Evolutionary conservation across 495 filamentous ascomycete species (phyloP), one percentile per base, ranked within the genome.

Genomic region (Hypoxylon intermedium): DNA sequence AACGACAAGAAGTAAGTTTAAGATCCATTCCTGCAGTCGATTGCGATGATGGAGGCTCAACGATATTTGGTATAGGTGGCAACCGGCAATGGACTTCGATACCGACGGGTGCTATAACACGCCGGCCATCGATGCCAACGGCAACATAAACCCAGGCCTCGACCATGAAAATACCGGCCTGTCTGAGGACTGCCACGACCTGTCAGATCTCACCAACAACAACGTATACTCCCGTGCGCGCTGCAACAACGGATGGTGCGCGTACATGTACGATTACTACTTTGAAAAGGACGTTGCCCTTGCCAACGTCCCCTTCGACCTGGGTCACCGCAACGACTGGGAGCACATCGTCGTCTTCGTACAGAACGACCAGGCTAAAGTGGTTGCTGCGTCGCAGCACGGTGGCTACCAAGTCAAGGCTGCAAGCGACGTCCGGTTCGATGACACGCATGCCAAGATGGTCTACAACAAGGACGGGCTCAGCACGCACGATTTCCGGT

Each of bases 31-130:
- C 20, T 16, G n/a, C 23, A 42, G 12, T 38, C 15, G 40, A 46
- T 9, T 2, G 42, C 40, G 30, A 36, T 19, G 6, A 21, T 26
- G 13, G 37, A 48, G 11, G 11, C 53, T 45, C 7, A 53, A 30
- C 47, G 5, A 15, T 52, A 23, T n/a, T n/a, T n/a, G n/a, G n/a
- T 45, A 45, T 36, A 68, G 69, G 18, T 79, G 67, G 60, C 77
- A 79, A 53, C 77, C 77, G 6, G 64, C 71, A 1, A 69, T 79
- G 55, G 77, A 79, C 60, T 79, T 77, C 49, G 77, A 79, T 60
- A 75, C 68, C 1, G 77, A 79, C 43, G 68, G 77, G 9, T 79
- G 77, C 65, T 79, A 79, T 61, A 77, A 77, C 65, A 75, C 76
- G 5, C 76, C 77, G 1, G 77, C 76, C 38, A 77, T 79, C 49